These are phyloP conservation scores for Pythium insidiosum DNA, from an alignment of 352 stramenopile species.

Conservation along the genomic window DNA sequence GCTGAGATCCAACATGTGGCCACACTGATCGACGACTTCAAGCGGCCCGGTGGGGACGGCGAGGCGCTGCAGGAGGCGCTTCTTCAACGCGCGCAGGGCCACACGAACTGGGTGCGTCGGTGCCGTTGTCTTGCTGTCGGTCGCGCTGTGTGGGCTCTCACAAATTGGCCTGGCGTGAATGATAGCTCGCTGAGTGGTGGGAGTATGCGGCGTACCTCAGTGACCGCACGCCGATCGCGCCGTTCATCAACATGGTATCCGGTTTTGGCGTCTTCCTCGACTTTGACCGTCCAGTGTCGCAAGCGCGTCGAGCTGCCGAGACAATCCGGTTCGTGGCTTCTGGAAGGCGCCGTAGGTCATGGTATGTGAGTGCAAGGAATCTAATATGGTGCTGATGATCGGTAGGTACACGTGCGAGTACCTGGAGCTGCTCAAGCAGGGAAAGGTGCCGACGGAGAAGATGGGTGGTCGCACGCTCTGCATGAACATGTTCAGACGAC, in stretches of 20 bases:
- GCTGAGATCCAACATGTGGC: too few relatives aligned
- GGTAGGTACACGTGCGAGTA: conserved; percentile 73
- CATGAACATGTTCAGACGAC: conserved; percentile 81
- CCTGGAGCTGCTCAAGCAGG: conserved; percentile 77
- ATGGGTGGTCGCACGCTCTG: conserved; percentile 87
- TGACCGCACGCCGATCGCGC: conserved; percentile 73
- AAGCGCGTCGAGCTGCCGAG: conserved; percentile 44
- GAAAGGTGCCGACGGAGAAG: conserved; percentile 72
- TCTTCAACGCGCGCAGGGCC: conserved; percentile 27
- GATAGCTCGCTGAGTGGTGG: conserved; percentile 88
- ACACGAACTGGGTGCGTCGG: conserved; percentile 44
- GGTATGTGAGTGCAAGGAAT: too few relatives aligned
- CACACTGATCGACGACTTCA: too few relatives aligned
- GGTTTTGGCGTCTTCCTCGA: conserved; percentile 93
- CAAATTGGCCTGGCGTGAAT: neutral
- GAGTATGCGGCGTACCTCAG: conserved; percentile 83
- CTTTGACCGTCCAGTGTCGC: conserved; percentile 56
- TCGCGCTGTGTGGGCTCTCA: neutral
- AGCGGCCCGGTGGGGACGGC: conserved; percentile 30
- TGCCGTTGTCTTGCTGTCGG: neutral
- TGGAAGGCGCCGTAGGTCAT: too few relatives aligned
- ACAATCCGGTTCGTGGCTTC: conserved; percentile 30
- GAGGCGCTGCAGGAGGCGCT: conserved; percentile 42
- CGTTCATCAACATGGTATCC: conserved; percentile 93
- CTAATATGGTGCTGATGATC: neutral